Base-by-base conservation (phyloP, 1,284 basidiomycete genomes). In the Uromyces viciae-fabae region DNA sequence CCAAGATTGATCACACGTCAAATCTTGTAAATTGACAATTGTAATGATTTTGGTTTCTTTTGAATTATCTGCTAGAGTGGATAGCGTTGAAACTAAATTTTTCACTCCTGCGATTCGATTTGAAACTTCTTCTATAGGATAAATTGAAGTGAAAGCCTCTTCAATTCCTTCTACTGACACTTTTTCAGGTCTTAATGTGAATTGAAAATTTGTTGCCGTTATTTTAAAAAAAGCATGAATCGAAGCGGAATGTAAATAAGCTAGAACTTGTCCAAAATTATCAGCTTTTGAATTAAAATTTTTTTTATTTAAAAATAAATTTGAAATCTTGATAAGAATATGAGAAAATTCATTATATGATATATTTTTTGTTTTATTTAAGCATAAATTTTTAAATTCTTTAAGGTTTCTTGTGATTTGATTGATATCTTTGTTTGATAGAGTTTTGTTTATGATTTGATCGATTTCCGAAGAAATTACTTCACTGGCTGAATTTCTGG, bases 111-210 rank as follows among this genome's bases (percentile, higher is more conserved):
- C 31, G n/a, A 76, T 3, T 7, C 75, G 49, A 11, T 66, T 43
- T 9, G 17, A 22, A 11, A 43, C 58, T 62, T 75, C 58, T 1
- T 28, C 25, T n/a, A 33, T 8, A 22, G 75, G 62, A 42, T 66
- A 76, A 36, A 76, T 46, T 0, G 58, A 19, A 3, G 19, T 5
- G 62, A 76, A 76, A 19, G 75, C 75, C 14, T 43, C 43, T 31
- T 62, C 42, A 14, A 76, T 60, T n/a, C 75, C 75, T 28, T 62
- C 54, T 25, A 66, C 11, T 19, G 42, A 49, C 17, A 49, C 33
- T 42, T 17, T 49, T 7, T 69, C 40, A 25, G 68, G 68, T 28
- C 4, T 15, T 17, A 69, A 14, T 15, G 17, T 33, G 9, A 31
- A 28, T 17, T 31, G 40, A 5, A 14, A 9, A 43, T 25, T 49